Percentiles rank a stretch among this genome's conserved stretches.
Evolutionary conservation across 768 basidiomycete genomes (phyloP).

Genomic region (Dioszegia crocea): DNA sequence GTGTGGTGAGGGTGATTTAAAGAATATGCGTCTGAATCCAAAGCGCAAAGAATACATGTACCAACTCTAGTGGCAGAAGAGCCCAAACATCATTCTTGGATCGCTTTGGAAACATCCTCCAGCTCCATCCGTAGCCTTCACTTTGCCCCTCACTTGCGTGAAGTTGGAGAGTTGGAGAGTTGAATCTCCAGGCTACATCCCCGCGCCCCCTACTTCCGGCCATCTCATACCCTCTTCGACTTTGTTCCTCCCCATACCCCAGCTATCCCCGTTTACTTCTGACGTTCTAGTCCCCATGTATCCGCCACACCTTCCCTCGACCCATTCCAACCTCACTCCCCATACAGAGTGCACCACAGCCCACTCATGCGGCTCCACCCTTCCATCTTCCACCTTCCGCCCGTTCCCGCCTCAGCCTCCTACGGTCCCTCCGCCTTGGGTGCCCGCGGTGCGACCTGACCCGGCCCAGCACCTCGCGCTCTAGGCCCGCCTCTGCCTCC

Average conservation of each 20-base stretch:
- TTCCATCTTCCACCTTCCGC: slow-evolving; percentile 7
- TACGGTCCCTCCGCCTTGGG: neutral
- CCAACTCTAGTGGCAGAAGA: neutral
- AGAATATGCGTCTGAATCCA: neutral
- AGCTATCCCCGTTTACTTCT: neutral
- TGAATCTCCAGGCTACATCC: slow-evolving; percentile 23
- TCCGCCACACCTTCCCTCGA: neutral
- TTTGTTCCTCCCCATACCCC: neutral
- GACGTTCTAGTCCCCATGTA: no score
- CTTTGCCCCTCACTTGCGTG: neutral
- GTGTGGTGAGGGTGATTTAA: no score
- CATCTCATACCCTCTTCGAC: no score
- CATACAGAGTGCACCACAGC: no score
- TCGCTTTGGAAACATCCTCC: slow-evolving; percentile 1
- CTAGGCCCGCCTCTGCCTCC: slow-evolving; percentile 10
- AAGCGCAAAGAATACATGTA: slow-evolving; percentile 7
- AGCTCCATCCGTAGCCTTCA: neutral
- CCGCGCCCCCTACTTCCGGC: neutral
- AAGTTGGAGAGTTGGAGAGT: slow-evolving; percentile 20
- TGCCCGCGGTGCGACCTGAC: neutral
- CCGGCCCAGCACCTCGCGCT: slow-evolving; percentile 2
- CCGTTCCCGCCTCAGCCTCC: neutral
- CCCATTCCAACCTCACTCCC: slow-evolving; percentile 1
- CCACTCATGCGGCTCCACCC: no score
- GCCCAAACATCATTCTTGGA: neutral